Base-by-base conservation (phyloP, 768 basidiomycete genomes). In the Lactarius psammicola region DNA sequence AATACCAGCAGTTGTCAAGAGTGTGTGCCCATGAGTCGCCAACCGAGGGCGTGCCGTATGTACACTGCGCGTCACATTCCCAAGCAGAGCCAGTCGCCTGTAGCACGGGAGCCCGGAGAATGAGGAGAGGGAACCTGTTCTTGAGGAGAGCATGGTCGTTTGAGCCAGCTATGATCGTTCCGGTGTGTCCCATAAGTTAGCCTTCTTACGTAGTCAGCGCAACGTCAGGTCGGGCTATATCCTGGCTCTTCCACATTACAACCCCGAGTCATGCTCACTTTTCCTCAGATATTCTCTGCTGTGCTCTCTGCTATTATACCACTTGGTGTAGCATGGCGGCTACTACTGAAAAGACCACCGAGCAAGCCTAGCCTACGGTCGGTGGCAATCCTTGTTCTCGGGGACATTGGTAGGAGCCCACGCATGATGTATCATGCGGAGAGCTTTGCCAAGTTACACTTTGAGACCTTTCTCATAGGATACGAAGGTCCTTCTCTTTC, bases 391-490 rank as follows among this genome's bases (percentile, higher is more conserved):
- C 78, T 98, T 56, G 97, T 99, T 17, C 81, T 99, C 11, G 97
- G 97, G 11, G 97, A 99, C 78, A 87, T 99, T 56, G 97, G 96
- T 1, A 84, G 97, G 64, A 94, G 92, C 74, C 97, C 97, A 13
- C 82, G 97, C 61, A 98, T 98, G 93, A 96, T 98, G 93, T 98
- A 98, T 75, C 97, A 99, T 71, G 90, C 96, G 0, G 87, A 96
- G 74, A 95, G 92, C 73, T 92, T 99, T 73, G 89, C 92, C 44
- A 84, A 87, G 63, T 82, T 87, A 60, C 85, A 82, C 6, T 97
- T 92, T 75, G 78, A 83, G 65, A 94, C 93, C 2, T 85, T 86
- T 70, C 73, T 99, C 20, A 84, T 98, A 62, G 96, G 94, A 18
- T 97, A 97, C 74, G 78, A 80, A 76, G 94, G 96, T 94, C 69